Base-by-base conservation (phyloP, 139 green algal genomes). In the Picochlorum sp. region DNA sequence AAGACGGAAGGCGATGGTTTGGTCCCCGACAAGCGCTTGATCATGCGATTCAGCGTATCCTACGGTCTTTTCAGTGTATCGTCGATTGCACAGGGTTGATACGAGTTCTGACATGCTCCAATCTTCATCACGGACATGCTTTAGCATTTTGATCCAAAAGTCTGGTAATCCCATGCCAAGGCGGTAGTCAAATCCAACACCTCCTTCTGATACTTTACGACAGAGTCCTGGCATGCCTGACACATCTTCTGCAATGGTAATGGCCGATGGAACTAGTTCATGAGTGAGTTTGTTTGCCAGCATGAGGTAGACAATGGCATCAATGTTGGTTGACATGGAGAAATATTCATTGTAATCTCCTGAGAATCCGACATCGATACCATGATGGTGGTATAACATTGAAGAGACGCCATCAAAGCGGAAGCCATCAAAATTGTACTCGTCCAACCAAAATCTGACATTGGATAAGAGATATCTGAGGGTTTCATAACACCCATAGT, bases 351-450 rank as follows among this genome's bases (percentile, higher is more conserved):
- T 20, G 74, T 97, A 97, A 57, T 81, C 45, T 7, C 91, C 91
- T 5, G 66, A 74, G 76, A 97, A 97, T 15, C 69, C 78, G 9
- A 83, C 70, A 78, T 92, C 77, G 64, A 96, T 88, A 68, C 91
- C 91, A 72, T 97, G 91, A 78, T 97, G 92, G 64, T 92, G 82
- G 80, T 98, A 98, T 57, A 98, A 81, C 92, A 98, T 98, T 58
- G 77, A 91, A 3, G 91, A 97, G 3, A 98, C 92, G 45, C 92
- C 92, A 72, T 97, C 91, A 73, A 96, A 96, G 37, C 90, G 75
- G 76, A 96, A 97, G 16, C 90, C 90, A 57, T 97, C 91, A 77
- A 98, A 98, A 57, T 85, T 89, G 66, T 34, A 57, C 77, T 98
- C 92, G 13, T 97, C 87, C n/a, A 98, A 41, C 92, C 91, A 98